Base-by-base conservation (phyloP, 306 rosid species). In the Ceratonia siliqua region DNA sequence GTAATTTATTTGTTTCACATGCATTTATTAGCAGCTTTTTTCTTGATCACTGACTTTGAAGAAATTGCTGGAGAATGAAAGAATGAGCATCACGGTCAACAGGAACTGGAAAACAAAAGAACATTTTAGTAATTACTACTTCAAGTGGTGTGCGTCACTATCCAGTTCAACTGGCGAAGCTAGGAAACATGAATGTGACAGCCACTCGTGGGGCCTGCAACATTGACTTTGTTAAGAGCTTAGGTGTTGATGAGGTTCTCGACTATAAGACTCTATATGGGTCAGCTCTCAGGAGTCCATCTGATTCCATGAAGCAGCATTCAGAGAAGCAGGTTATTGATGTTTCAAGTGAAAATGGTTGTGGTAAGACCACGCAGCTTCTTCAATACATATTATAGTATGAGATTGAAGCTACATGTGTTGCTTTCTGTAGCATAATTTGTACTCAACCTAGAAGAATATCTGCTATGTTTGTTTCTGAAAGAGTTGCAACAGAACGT, bases 301-400 rank as follows among this genome's bases (percentile, higher is more conserved):
- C 91, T 1, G 92, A n/a, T n/a, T n/a, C n/a, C n/a, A n/a, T n/a
- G n/a, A n/a, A n/a, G n/a, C n/a, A n/a, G n/a, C n/a, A n/a, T n/a
- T n/a, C n/a, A n/a, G n/a, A n/a, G n/a, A n/a, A n/a, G 82, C 87
- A 92, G 98, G 97, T 92, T 52, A 56, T 85, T 78, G 84, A 89
- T 68, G 78, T 95, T 59, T 95, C 99, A 12, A 98, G 99, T 84
- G 90, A 95, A 89, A 95, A 98, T 77, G 98, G 99, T 68, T 95
- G 99, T 71, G 98, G 99, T 59, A 95, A 95, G 89, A 95, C 99
- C 72, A 95, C 99, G 17, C 99, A 95, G 81, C 88, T 95, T 87
- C 97, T 98, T 59, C 99, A 95, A 79, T 92, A 87, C 86, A 86
- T 95, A 85, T 80, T 95, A 72, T 98, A 95, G 85, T 86, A 93